Base-by-base conservation (phyloP, 805 yeast genomes). In the Maudiozyma saulgeensis region DNA sequence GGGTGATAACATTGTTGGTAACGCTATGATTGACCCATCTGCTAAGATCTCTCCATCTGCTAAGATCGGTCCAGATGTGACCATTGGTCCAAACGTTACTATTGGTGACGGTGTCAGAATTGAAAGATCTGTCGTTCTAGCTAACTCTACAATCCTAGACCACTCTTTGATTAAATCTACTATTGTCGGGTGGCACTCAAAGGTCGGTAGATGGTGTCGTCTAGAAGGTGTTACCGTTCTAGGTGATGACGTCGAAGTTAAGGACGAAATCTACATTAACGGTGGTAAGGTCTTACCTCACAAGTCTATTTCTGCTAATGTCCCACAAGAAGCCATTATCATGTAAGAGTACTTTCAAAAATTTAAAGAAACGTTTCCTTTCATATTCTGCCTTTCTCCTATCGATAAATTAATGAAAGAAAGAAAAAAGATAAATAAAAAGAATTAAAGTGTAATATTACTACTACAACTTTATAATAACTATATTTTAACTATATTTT, bases 231-330 rank as follows among this genome's bases (percentile, higher is more conserved):
- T 82, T 64, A 87, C 97, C 55, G 99, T 93, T 53, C 81, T 93
- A 66, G 99, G 99, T 76, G 99, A 93, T 72, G 99, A 93, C 61
- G 99, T 93, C 58, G 95, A 90, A 70, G 88, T 93, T 69, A 88
- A 91, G 78, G 97, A 93, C 70, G 99, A 91, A 79, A 80, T 93
- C 70, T 93, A 93, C 80, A 95, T 93, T 64, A 93, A 93, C 74
- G 99, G 99, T 73, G 99, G 97, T 75, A 89, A 93, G 72, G 97
- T 93, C 59, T 82, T 93, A 68, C 99, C 99, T 60, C 99, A 93
- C 82, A 93, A 93, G 80, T 78, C 96, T 54, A 91, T 93, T 71
- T 84, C 96, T 56, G 79, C 89, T 59, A 93, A 93, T 71, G 96
- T 93, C 70, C 98, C 95, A 80, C 82, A 85, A 73, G 98, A 96